Evolutionary conservation across 192 early-diverging fungal species (phyloP), one percentile per base, ranked within the genome.

Genomic region (Haplosporangium gracile): DNA sequence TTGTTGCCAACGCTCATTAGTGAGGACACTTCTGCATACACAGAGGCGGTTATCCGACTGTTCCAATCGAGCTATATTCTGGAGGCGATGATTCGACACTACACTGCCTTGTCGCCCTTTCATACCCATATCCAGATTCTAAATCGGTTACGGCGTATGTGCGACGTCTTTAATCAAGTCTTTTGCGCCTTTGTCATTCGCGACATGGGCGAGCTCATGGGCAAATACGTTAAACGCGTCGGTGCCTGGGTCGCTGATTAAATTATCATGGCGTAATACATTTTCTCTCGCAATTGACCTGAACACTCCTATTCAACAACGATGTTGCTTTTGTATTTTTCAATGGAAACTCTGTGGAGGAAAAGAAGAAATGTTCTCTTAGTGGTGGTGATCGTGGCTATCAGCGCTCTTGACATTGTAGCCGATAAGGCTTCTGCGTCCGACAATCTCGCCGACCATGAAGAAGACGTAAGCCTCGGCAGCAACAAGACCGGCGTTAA

Each of bases 381-480:
- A 85, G 68, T 85, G 83, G 74, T 85, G 83, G 36, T 72, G 73
- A n/a, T 26, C 75, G 63, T 79, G 75, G 76, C 70, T 74, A 42
- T 82, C 82, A 11, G 75, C 90, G 76, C 85, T 80, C 82, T 90
- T 77, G 82, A 93, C 91, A 51, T 91, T 88, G 55, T 93, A 93
- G 24, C 93, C 93, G 71, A 93, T 81, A 75, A 94, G 77, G 88
- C 89, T 93, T 80, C 91, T 88, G 60, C 92, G 91, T 78, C 93
- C 93, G 78, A 94, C 77, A 68, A 94, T 90, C 82, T 94, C 93
- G 70, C 93, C 93, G 32, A 94, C 45, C 69, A 92, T 78, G 85
- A 93, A 94, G 78, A 94, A 93, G 51, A 90, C 89, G 82, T 88
- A 89, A 29, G 90, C 77, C 85, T 94, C 91, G 55, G 89, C 89